Evolutionary conservation across 441 rosid species (phyloP).

Genomic region (Populus hybrid): DNA sequence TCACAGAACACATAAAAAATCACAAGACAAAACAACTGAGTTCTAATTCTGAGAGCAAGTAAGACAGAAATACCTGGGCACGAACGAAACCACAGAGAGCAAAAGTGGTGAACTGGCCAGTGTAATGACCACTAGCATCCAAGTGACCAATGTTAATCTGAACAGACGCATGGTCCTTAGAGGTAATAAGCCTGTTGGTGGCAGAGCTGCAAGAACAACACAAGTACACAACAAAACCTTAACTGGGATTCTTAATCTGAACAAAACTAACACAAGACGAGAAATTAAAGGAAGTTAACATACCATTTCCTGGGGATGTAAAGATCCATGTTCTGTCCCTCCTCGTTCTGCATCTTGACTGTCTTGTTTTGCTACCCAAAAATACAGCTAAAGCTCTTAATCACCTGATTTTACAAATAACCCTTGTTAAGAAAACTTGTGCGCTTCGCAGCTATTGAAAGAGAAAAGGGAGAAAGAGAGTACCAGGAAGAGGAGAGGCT

Average conservation of each 20-base stretch:
- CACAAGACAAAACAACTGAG: no score
- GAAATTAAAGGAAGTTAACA: no score
- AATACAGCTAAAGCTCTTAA: constrained; percentile 11
- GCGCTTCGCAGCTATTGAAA: neutral
- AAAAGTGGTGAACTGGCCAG: constrained; percentile 65
- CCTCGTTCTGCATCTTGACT: constrained; percentile 90
- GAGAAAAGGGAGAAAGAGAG: neutral
- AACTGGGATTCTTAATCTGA: neutral
- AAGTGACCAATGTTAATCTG: constrained; percentile 88
- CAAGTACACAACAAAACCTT: neutral
- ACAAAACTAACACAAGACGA: neutral
- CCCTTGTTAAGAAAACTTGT: neutral
- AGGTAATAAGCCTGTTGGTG: constrained; percentile 85
- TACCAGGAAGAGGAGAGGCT: neutral
- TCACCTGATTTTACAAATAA: constrained; percentile 22
- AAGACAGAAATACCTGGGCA: constrained; percentile 53
- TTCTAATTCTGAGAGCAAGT: neutral
- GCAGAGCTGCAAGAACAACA: constrained; percentile 55
- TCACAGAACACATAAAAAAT: neutral
- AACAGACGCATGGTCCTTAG: constrained; percentile 92
- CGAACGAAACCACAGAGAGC: constrained; percentile 84
- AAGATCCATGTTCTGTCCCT: constrained; percentile 74
- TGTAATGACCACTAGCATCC: constrained; percentile 74
- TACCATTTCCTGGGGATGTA: constrained; percentile 96
- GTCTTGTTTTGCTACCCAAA: constrained; percentile 5